Percentiles rank a stretch among this genome's conserved stretches.
Evolutionary conservation across 352 stramenopile species (phyloP).

Genomic region (Globisporangium rhizosaccharum): DNA sequence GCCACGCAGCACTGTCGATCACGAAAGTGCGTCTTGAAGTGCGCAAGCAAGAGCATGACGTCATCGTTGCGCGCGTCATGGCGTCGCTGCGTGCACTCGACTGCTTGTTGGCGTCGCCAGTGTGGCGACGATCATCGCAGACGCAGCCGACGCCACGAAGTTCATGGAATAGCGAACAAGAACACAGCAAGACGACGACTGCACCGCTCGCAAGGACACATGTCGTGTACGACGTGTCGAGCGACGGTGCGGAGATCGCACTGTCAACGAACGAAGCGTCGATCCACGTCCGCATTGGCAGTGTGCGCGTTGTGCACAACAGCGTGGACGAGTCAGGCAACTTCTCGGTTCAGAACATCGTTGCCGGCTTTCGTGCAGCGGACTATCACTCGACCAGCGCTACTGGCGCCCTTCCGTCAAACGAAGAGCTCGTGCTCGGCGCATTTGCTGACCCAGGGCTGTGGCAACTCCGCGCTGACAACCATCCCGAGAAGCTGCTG

Average conservation of each 20-base stretch:
- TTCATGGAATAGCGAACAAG: too few relatives aligned
- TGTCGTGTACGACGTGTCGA: slow-evolving; percentile 23
- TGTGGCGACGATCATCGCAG: neutral
- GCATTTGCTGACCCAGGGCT: slow-evolving; percentile 53
- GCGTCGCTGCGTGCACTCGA: neutral
- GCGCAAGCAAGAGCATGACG: slow-evolving; percentile 21
- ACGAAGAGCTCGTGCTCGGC: slow-evolving; percentile 68
- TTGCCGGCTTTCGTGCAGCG: slow-evolving; percentile 32
- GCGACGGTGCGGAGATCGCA: slow-evolving; percentile 55
- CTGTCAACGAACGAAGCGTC: slow-evolving; percentile 23
- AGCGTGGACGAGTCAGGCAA: slow-evolving; percentile 17
- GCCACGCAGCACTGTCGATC: slow-evolving; percentile 16
- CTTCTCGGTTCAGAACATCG: slow-evolving; percentile 61
- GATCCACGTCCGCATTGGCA: slow-evolving; percentile 55
- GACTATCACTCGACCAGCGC: too few relatives aligned
- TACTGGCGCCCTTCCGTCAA: neutral
- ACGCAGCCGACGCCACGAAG: too few relatives aligned
- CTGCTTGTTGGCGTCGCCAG: slow-evolving; percentile 3
- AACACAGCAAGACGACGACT: neutral
- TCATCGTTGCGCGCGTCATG: slow-evolving; percentile 8
- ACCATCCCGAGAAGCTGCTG: slow-evolving; percentile 65
- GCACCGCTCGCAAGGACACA: neutral
- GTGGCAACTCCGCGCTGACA: slow-evolving; percentile 70
- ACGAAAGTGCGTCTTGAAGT: slow-evolving; percentile 31
- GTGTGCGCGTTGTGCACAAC: slow-evolving; percentile 29